Conservation (phyloP, 139 green algal genomes). For the Chlorella sp. region DNA sequence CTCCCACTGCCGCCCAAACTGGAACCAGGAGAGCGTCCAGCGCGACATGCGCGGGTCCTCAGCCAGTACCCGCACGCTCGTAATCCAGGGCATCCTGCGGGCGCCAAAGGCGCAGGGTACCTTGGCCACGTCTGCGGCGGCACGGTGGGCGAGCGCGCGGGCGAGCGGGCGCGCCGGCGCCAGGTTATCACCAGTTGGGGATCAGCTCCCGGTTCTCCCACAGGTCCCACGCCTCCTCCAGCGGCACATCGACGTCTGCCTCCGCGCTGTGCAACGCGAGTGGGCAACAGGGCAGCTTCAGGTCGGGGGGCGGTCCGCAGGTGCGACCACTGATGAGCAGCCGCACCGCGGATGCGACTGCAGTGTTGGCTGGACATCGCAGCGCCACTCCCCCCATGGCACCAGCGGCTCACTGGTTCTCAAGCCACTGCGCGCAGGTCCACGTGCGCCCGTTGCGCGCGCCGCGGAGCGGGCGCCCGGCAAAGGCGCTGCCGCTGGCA, state of each 20-base stretch:
- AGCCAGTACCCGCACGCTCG: conserved; percentile 57
- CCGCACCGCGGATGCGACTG: too few relatives aligned
- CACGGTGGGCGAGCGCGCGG: too few relatives aligned
- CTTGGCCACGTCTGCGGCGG: too few relatives aligned
- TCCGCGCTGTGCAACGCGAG: conserved; percentile 53
- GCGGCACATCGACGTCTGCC: conserved; percentile 61
- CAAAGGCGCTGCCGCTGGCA: conserved; percentile 1
- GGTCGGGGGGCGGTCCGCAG: too few relatives aligned
- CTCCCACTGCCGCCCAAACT: conserved; percentile 81
- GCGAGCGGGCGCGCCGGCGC: too few relatives aligned
- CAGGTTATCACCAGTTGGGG: too few relatives aligned
- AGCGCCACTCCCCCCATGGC: too few relatives aligned
- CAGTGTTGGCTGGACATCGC: too few relatives aligned
- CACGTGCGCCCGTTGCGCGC: conserved; percentile 14
- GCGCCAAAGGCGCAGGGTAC: too few relatives aligned
- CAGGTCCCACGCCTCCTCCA: conserved; percentile 75
- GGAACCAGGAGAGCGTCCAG: conserved; percentile 84
- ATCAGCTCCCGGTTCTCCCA: conserved; percentile 86
- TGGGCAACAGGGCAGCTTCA: neutral
- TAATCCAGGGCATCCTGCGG: conserved; percentile 97
- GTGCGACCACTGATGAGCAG: neutral
- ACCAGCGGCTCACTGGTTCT: conserved; percentile 21
- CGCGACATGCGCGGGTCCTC: conserved; percentile 69
- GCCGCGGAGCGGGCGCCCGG: neutral
- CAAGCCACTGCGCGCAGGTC: conserved; percentile 23